These are phyloP conservation scores for Aegilops longissima DNA, from an alignment of 176 grass and related monocot genomes.

Conservation along the genomic window DNA sequence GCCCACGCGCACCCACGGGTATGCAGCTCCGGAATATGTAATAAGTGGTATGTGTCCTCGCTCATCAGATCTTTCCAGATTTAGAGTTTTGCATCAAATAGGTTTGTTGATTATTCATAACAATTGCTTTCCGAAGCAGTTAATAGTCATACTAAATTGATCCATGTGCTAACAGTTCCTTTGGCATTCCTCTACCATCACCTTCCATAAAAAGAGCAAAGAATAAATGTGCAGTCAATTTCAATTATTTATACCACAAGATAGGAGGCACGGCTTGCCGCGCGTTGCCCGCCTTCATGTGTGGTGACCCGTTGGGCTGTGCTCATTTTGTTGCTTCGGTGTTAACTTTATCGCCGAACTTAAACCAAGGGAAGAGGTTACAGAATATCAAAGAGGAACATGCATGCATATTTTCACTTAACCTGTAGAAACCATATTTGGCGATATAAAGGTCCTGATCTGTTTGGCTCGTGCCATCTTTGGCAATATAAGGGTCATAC, in stretches of 20 bases:
- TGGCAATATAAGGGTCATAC: no score
- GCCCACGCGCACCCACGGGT: slow-evolving; percentile 75
- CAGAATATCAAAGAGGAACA: no score
- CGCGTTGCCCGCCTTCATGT: no score
- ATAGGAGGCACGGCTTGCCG: no score
- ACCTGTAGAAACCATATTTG: no score
- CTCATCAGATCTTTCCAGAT: neutral
- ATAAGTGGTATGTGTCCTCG: slow-evolving; percentile 49
- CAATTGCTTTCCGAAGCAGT: neutral
- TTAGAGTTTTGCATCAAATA: neutral
- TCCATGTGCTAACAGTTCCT: neutral
- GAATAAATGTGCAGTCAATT: neutral
- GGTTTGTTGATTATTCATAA: neutral
- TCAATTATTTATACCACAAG: neutral
- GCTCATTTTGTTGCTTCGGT: no score
- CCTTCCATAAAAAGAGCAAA: neutral
- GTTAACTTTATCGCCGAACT: no score
- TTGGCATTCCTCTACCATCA: neutral
- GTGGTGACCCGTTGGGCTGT: no score
- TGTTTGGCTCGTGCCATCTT: no score
- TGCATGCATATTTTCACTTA: no score
- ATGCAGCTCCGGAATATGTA: slow-evolving; percentile 84
- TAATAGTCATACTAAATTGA: neutral
- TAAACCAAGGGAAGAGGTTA: no score
- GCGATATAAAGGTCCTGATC: no score